Evolutionary conservation across 1,139 yeast species (phyloP), one percentile per base, ranked within the genome.

Genomic region (Tardiomyces digboiensis): DNA sequence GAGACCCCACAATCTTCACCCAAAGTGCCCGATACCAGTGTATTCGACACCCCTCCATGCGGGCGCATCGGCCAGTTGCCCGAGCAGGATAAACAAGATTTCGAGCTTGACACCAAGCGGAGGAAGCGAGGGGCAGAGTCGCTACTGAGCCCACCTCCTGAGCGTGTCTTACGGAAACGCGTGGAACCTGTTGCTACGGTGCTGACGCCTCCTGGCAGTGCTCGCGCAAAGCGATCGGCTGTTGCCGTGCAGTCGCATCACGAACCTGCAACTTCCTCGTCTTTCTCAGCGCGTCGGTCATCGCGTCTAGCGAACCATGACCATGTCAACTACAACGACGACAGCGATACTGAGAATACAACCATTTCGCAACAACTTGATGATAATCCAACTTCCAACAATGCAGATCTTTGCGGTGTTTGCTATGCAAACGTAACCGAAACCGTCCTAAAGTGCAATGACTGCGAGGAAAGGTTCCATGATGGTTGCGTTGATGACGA

Each of bases 381-480:
- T n/a, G 47, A 45, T 21, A 47, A 40, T 49, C 72, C 74, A 5
- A 61, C 62, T 14, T 67, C 69, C 46, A 71, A 72, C 43, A 65
- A 72, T 19, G 82, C 82, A 0, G 63, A 68, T 1, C 62, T 68
- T 18, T 76, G 80, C 3, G 62, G 83, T 20, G 60, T 78, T 7
- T 85, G 95, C 59, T 87, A 81, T 33, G 14, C 16, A 8, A 42
- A 45, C 41, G 40, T 42, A n/a, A 36, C 37, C 14, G 41, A 45
- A 29, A 21, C 39, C 22, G 36, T 33, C 21, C 14, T 41, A 20
- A 39, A 38, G 2, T 56, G 60, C 44, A 21, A 36, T 51, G 82
- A 82, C 37, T 88, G 97, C 59, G 79, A 81, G 48, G 72, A 73
- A 43, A 74, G 76, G 0, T 86, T 67, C 60, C 96, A 88, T 59